Conservation (phyloP, 2,329 filamentous ascomycete species). For the Aaosphaeria arxii region DNA sequence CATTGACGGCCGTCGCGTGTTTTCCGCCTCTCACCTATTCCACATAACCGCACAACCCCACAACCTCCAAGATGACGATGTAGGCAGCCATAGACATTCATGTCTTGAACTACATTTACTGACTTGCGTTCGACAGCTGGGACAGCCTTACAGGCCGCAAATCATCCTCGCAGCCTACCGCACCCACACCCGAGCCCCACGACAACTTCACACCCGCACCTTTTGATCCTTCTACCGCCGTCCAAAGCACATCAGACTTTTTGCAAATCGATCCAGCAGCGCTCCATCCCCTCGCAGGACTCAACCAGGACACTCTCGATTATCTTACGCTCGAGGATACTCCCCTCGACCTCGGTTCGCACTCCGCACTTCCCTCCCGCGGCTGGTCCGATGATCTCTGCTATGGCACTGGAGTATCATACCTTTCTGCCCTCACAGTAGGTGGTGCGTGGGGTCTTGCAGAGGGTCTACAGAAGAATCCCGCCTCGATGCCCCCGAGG, state of each 20-base stretch:
- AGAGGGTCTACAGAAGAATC: constrained; percentile 76
- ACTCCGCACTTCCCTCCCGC: constrained; percentile 86
- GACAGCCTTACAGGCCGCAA: constrained; percentile 62
- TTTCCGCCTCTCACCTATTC: constrained; percentile 6
- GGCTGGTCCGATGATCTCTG: constrained; percentile 98
- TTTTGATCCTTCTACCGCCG: constrained; percentile 67
- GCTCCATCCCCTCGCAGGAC: constrained; percentile 87
- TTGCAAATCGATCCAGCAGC: constrained; percentile 77
- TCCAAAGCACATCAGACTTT: constrained; percentile 83
- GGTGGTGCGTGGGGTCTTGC: constrained; percentile 91
- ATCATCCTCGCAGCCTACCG: constrained; percentile 45
- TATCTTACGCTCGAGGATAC: constrained; percentile 95
- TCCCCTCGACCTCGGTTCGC: constrained; percentile 75
- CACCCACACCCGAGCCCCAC: constrained; percentile 41
- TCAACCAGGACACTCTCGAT: constrained; percentile 90
- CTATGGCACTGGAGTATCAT: constrained; percentile 94
- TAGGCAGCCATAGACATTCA: constrained; percentile 10
- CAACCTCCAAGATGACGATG: constrained; percentile 33
- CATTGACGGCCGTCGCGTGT: constrained; percentile 17
- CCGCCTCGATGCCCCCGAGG: constrained; percentile 75
- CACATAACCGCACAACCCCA: constrained; percentile 3
- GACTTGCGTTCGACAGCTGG: constrained; percentile 31
- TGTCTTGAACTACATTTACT: no score
- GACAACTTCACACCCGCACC: constrained; percentile 52
- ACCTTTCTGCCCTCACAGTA: constrained; percentile 78